A percentile compares a stretch with the other conserved stretches of the same genome.
phyloP scores from a whole-genome alignment of 2,329 filamentous ascomycete species.

The Penicillium frequentans region DNA sequence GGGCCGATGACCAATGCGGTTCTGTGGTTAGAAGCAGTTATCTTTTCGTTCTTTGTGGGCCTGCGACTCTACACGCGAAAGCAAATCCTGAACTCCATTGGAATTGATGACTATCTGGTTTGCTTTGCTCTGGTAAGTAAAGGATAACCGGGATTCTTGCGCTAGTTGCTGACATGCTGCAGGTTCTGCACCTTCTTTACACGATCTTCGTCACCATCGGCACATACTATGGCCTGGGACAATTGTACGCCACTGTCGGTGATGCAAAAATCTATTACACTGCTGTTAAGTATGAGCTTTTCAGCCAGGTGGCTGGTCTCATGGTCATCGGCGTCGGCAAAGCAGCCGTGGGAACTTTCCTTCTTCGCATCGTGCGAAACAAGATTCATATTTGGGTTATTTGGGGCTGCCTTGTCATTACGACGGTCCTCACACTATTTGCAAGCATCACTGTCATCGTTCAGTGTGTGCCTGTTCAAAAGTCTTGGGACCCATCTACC shows the following conservation, averaged over 20 bases:
- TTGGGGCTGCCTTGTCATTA: constrained; percentile 14
- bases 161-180: constrained; percentile 1
- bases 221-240: constrained; percentile 17
- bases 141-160: not conserved
- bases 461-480: constrained; percentile 17
- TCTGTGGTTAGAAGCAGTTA: constrained; percentile 17
- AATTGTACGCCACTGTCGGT: constrained; percentile 16
- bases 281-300: constrained; percentile 24
- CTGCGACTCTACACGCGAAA: constrained; percentile 23
- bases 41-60: constrained; percentile 18
- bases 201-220: constrained; percentile 17
- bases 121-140: constrained; percentile 12
- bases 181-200: constrained; percentile 21
- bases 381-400: constrained; percentile 23
- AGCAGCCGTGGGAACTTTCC: constrained; percentile 18
- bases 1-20: constrained; percentile 25
- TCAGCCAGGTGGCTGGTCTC: constrained; percentile 23
- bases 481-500: constrained; percentile 16
- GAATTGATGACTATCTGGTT: constrained; percentile 19
- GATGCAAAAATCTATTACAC: constrained; percentile 17
- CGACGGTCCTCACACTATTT: constrained; percentile 16
- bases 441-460: constrained; percentile 20
- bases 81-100: constrained; percentile 18
- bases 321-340: constrained; percentile 25
- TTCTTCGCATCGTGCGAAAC: constrained; percentile 23